A percentile compares a stretch with the other conserved stretches of the same genome.
Conservation (phyloP, 352 stramenopile genomes). For the Globisporangium camurandrum region DNA sequence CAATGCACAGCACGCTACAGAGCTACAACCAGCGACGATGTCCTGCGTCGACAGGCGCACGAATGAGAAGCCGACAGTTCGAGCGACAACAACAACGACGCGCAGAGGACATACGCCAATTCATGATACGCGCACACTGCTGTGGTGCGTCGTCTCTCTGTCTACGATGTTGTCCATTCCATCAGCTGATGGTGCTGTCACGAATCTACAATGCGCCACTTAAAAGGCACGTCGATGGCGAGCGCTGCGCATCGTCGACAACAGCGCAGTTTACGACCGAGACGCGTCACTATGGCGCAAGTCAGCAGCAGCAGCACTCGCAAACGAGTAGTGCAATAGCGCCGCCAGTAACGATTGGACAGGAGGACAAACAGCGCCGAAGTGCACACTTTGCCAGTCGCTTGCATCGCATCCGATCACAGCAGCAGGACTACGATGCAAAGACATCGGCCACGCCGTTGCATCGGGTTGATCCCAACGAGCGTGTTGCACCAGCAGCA, state of each 20-base stretch:
- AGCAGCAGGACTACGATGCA: slow-evolving; percentile 30
- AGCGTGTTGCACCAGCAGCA: slow-evolving; percentile 31
- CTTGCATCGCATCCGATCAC: slow-evolving; percentile 29
- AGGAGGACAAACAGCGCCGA: slow-evolving; percentile 43
- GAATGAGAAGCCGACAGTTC: too few relatives aligned
- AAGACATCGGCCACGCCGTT: too few relatives aligned
- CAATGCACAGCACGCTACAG: too few relatives aligned
- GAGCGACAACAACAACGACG: slow-evolving; percentile 27
- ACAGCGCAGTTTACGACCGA: slow-evolving; percentile 29
- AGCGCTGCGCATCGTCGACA: background rate
- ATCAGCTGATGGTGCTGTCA: background rate
- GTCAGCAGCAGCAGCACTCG: slow-evolving; percentile 9
- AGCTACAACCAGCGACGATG: too few relatives aligned
- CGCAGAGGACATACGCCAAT: slow-evolving; percentile 30
- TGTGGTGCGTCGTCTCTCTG: slow-evolving; percentile 12
- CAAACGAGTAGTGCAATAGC: background rate
- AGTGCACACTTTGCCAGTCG: slow-evolving; percentile 24
- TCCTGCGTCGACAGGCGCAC: too few relatives aligned
- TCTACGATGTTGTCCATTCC: background rate
- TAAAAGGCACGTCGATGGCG: slow-evolving; percentile 1
- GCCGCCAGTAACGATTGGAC: slow-evolving; percentile 13
- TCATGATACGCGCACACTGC: slow-evolving; percentile 26
- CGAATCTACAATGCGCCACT: too few relatives aligned
- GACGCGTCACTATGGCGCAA: slow-evolving; percentile 29
- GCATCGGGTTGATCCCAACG: too few relatives aligned